Evolutionary conservation across 2,329 filamentous ascomycete species (phyloP), one percentile per base, ranked within the genome.

Genomic region (Neofusicoccum cordaticola): DNA sequence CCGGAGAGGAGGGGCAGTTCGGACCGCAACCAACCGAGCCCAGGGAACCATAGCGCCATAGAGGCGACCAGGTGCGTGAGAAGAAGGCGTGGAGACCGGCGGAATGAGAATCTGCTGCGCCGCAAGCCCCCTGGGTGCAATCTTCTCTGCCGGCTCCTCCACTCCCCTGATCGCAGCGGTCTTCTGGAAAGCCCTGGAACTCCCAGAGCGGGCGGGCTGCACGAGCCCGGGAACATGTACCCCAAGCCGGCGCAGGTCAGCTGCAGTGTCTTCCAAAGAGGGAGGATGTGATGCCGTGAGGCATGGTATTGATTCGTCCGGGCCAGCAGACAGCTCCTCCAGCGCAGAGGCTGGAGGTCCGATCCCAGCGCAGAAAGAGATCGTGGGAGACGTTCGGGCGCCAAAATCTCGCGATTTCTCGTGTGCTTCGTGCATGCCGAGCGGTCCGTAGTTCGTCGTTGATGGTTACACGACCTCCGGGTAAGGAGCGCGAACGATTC

Each of bases 21-120:
- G 75, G 77, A 65, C 74, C 47, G 22, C 31, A 31, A n/a, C n/a
- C 39, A 22, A n/a, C 50, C 50, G 50, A 45, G 39, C 56, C 13
- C n/a, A 60, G 17, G 27, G 41, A 35, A 37, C 42, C 31, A 35
- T 37, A 37, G 42, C 42, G 44, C 27, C 31, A 22, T 35, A n/a
- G 42, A 47, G 22, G 31, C 31, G 27, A 42, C 22, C 9, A 47
- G 9, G 15, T 58, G 6, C 53, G 53, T 27, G 15, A 4, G 34
- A n/a, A 4, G 17, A 47, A 37, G n/a, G 56, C 17, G 31, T 60
- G 42, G 27, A 37, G n/a, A 39, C n/a, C 15, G n/a, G 19, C 5
- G 22, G 13, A 35, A 35, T 19, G 27, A 27, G 56, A 39, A 12
- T 13, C 41, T 47, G 56, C 41, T 47, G 27, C 56, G 31, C 34